phyloP scores from a whole-genome alignment of 176 grass and related monocot species.

The Panicum miliaceum region DNA sequence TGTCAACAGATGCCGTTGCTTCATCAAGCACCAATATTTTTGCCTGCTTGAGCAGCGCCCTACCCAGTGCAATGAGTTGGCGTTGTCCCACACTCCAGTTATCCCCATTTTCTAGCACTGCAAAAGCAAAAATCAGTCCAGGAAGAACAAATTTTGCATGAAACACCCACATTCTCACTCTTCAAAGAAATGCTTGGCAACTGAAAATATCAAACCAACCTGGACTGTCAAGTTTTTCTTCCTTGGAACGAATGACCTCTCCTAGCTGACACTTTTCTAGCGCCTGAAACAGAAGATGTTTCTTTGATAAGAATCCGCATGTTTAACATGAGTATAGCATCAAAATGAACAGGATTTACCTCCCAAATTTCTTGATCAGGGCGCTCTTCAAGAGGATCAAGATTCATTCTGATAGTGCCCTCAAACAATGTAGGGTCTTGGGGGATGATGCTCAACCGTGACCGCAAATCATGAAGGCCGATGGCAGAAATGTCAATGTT shows the following conservation, averaged over 20 bases:
- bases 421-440: constrained; percentile 98
- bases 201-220: constrained; percentile 50
- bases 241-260: constrained; percentile 73
- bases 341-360: constrained; percentile 48
- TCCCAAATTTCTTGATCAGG: constrained; percentile 89
- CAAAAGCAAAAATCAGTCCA: constrained; percentile 30
- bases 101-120: constrained; percentile 95
- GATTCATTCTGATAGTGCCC: constrained; percentile 92
- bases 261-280: constrained; percentile 97
- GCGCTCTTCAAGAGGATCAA: constrained; percentile 85
- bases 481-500: constrained; percentile 71
- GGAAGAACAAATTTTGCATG: constrained; percentile 10
- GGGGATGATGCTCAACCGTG: constrained; percentile 90
- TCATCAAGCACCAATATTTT: constrained; percentile 96
- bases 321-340: constrained; percentile 29
- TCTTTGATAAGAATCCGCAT: constrained; percentile 25
- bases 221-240: constrained; percentile 81
- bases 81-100: constrained; percentile 99
- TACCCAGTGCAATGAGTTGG: constrained; percentile 93
- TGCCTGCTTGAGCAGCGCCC: constrained; percentile 90
- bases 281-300: constrained; percentile 54
- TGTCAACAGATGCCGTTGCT: constrained; percentile 96
- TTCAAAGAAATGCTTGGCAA: background rate
- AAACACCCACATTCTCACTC: background rate
- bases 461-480: constrained; percentile 92